A percentile compares a stretch with the other conserved stretches of the same genome.
Conservation (phyloP, 257 asterid species). For the Paulownia fortunei region DNA sequence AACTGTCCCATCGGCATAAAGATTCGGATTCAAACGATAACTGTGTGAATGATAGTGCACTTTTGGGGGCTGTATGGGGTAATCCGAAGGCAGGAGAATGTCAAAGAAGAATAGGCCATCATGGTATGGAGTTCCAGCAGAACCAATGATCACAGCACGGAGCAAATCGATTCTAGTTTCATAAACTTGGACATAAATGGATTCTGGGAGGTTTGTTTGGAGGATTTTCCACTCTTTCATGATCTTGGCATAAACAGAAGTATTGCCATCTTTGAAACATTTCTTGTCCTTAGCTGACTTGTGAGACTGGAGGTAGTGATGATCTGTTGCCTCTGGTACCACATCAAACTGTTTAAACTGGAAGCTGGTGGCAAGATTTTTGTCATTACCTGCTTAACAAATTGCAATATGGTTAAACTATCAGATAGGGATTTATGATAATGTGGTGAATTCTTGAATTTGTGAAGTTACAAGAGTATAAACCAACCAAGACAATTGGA, state of each 20-base stretch:
- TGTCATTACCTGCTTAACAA: constrained; percentile 26
- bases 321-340: constrained; percentile 45
- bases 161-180: constrained; percentile 60
- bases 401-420: background rate
- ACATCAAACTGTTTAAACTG: constrained; percentile 50
- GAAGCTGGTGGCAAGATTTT: background rate
- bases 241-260: constrained; percentile 24
- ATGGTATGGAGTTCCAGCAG: constrained; percentile 68
- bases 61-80: constrained; percentile 57
- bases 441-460: too few species aligned
- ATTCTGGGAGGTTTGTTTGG: constrained; percentile 52
- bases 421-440: too few species aligned
- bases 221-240: constrained; percentile 72
- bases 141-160: constrained; percentile 69
- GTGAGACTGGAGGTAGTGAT: constrained; percentile 30
- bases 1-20: constrained; percentile 44
- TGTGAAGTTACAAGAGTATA: background rate
- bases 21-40: constrained; percentile 60
- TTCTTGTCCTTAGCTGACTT: background rate
- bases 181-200: constrained; percentile 58
- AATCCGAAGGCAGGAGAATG: constrained; percentile 53
- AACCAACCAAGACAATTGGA: too few species aligned
- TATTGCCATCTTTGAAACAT: constrained; percentile 22
- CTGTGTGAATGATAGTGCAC: constrained; percentile 60
- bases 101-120: constrained; percentile 77